Evolutionary conservation across 371 early-diverging fungal species (phyloP), one percentile per base, ranked within the genome.

Genomic region (Apophysomyces elegans): DNA sequence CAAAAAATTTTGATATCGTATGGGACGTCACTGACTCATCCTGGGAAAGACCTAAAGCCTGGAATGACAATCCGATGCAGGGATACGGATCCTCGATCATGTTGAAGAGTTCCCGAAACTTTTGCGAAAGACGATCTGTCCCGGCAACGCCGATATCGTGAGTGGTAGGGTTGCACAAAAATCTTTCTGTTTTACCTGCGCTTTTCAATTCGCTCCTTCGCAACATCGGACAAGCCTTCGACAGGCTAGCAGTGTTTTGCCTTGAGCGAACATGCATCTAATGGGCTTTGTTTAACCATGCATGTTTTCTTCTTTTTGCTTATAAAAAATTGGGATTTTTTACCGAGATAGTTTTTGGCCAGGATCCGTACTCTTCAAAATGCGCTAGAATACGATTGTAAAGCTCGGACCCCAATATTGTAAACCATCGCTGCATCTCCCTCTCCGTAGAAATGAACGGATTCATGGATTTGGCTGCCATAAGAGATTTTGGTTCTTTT

Each of bases 391-490:
- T 68, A 1, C 90, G 76, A 7, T 64, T 70, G 50, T 80, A 87
- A 36, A 90, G 64, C 66, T 92, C 92, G 8, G 78, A 44, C 12
- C 78, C 71, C 9, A 92, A 61, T 8, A 87, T 83, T 4, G 72
- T 74, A 14, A 87, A 59, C 92, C 92, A 92, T 18, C 68, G 71
- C 37, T 76, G 65, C 58, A 85, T 56, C 7, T 85, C 78, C 6
- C 67, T 39, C 16, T 63, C 37, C 2, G 54, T 62, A 3, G 44
- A 54, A 12, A 84, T 59, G 32, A 77, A 64, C 9, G 80, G 81
- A 0, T 74, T 67, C 35, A 90, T 77, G 1, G 76, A 68, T 62
- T 91, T 91, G 41, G 83, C 65, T 3, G 88, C 86, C 77, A 81
- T 84, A 65, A 89, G 75, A 11, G 87, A 86, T 63, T 88, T 86